Base-by-base conservation (phyloP, 257 asterid genomes). In the Solanum clarkiae region DNA sequence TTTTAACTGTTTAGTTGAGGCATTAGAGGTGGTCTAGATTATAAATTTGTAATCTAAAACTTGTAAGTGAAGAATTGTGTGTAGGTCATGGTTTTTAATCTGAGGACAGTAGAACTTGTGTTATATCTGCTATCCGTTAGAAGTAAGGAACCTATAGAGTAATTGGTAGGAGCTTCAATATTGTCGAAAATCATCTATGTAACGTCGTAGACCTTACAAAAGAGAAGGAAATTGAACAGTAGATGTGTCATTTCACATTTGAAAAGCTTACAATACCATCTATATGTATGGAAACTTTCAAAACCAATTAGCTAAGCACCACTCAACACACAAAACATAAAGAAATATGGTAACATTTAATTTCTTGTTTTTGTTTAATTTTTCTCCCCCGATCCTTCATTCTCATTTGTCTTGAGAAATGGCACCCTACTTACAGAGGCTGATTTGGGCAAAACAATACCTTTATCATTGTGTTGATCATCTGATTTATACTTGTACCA, bases 401-500 rank as follows among this genome's bases (percentile, higher is more conserved):
- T 87, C 65, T 69, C 87, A 12, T 84, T 82, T 14, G 85, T 81
- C 5, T 85, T 80, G 69, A 89, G 86, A 42, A 86, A 87, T 68
- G 89, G 88, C 68, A 89, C 86, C 15, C 88, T 72, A 62, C 88
- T 87, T 8, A 82, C 74, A 6, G 84, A 81, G 32, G 42, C 75
- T 9, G 91, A 85, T 20, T 70, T 71, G 2, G 88, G 84, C 13
- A 51, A 65, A 3, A 57, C 69, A n/a, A 44, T 26, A 11, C 12
- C 29, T 17, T 53, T 9, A 10, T 2, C 15, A 29, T 29, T 56
- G 2, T 59, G 29, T 26, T 17, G 87, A 26, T 82, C 87, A 26
- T 82, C 90, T 8, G 80, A 53, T 87, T 92, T 92, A 70, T 92
- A 92, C 89, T 90, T 92, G 69, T 94, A 92, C 97, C 97, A 92